Evolutionary conservation across 805 yeast genomes (phyloP), one percentile per base, ranked within the genome.

Genomic region (Lachancea dasiensis): DNA sequence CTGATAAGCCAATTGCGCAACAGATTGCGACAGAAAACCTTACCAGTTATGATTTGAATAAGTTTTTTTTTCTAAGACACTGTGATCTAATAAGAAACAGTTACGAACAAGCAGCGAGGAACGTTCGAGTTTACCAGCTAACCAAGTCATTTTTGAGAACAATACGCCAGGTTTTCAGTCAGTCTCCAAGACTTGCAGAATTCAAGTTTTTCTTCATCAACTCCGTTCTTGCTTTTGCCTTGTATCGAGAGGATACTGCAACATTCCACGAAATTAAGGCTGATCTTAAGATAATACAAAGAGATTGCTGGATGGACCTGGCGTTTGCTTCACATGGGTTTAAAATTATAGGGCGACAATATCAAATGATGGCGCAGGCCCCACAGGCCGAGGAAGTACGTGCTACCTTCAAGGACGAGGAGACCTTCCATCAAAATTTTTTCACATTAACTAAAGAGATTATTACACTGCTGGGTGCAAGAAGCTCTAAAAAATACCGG

Each of bases 391-490:
- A 38, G 13, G 27, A 32, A 6, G n/a, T 39, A 1, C 24, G 38
- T 15, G 41, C 49, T 11, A 44, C 57, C 0, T 58, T 34, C 27
- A 23, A 34, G 6, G 40, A 39, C 21, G 56, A 52, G 21, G 45
- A 40, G 4, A 28, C 29, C 1, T 57, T 58, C 24, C 58, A 52
- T 37, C 52, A 59, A 6, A 54, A 58, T 8, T 82, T 76, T 47
- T 58, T 79, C 27, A 51, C 55, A 1, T 56, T 76, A 13, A 84
- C 95, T 0, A 75, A 75, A 39, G 48, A 49, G 20, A 31, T 55
- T 8, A 32, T 61, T 8, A 36, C 50, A 1, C 30, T 46, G 9
- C 49, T 40, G 25, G 43, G 40, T 31, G 27, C 42, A 10, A 49
- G 54, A 39, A 46, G 39, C 4, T 48, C 48, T 2, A 49, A 46